Evolutionary conservation across 2,329 filamentous ascomycete genomes (phyloP).

Genomic region (Lecanoromycetidae sp.): DNA sequence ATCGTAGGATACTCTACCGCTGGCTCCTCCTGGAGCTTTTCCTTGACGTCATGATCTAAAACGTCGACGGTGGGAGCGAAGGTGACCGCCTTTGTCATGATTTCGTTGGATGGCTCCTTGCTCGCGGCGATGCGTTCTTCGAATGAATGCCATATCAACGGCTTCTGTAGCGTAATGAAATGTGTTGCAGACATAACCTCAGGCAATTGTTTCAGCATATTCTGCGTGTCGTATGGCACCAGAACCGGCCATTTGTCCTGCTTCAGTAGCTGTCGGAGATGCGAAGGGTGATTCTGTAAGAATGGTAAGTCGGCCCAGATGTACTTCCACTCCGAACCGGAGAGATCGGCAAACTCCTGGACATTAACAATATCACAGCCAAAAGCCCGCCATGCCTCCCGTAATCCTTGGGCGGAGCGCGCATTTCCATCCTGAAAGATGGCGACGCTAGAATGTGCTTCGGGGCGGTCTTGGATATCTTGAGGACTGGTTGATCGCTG

Average conservation of each 20-base stretch:
- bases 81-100: slow-evolving; percentile 18
- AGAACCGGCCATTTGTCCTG: slow-evolving; percentile 20
- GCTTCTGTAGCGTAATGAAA: slow-evolving; percentile 21
- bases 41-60: slow-evolving; percentile 15
- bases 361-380: slow-evolving; percentile 19
- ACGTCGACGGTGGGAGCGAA: slow-evolving; percentile 22
- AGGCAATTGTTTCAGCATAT: slow-evolving; percentile 19
- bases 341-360: slow-evolving; percentile 17
- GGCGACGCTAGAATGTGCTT: neutral
- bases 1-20: slow-evolving; percentile 15
- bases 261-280: slow-evolving; percentile 18
- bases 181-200: slow-evolving; percentile 18
- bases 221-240: slow-evolving; percentile 22
- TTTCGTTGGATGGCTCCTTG: slow-evolving; percentile 9
- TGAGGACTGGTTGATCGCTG: neutral
- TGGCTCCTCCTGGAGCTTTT: slow-evolving; percentile 9
- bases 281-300: slow-evolving; percentile 17
- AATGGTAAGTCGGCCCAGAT: slow-evolving; percentile 22
- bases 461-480: neutral
- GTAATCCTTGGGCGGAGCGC: slow-evolving; percentile 19
- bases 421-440: slow-evolving; percentile 9
- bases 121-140: slow-evolving; percentile 18
- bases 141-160: slow-evolving; percentile 24
- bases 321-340: slow-evolving; percentile 19
- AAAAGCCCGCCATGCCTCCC: slow-evolving; percentile 21